Evolutionary conservation across 2,329 filamentous ascomycete species (phyloP), one percentile per base, ranked within the genome.

Genomic region (Teratosphaeria epicoccoides): DNA sequence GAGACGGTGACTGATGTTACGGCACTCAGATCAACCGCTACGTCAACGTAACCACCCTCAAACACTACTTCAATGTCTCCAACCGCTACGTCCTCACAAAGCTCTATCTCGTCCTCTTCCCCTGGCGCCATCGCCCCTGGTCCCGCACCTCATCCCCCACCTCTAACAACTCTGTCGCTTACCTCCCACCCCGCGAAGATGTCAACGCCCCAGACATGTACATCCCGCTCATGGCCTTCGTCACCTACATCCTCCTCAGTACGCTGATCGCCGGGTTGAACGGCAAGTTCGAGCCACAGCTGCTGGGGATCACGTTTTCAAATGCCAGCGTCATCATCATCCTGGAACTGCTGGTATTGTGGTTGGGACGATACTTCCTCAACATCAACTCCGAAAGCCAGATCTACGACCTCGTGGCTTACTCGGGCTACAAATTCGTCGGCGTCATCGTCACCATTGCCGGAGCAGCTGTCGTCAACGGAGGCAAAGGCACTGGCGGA

Each of bases 41-140:
- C 72, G 84, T 98, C 71, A 95, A 90, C 65, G 86, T 97, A 61
- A 85, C 86, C 12, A 88, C 88, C 17, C 79, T 98, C 44, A 98
- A 98, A 72, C 93, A 96, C 73, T 98, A 97, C 78, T 98, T 98
- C 76, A 96, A 97, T 73, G 93, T 98, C 58, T 94, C 90, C 60
- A 98, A 98, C 76, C 87, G 82, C 54, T 98, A 98, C 71, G 93
- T 98, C 66, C 77, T 94, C 66, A 88, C 85, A 73, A 98, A 98
- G 73, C 79, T 98, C 53, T 82, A 85, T 66, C 81, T 98, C 53
- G 91, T 98, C 53, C 83, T 98, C 55, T 95, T 97, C 71, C 93
- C 93, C 50, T 98, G 93, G 91, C 81, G 91, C 61, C 94, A 98
- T 71, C 90, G 90, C 73, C 91, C 91, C 5, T 98, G 93, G 93